phyloP scores from a whole-genome alignment of 148 eudicot species.

The Camellia lanceoleosa region DNA sequence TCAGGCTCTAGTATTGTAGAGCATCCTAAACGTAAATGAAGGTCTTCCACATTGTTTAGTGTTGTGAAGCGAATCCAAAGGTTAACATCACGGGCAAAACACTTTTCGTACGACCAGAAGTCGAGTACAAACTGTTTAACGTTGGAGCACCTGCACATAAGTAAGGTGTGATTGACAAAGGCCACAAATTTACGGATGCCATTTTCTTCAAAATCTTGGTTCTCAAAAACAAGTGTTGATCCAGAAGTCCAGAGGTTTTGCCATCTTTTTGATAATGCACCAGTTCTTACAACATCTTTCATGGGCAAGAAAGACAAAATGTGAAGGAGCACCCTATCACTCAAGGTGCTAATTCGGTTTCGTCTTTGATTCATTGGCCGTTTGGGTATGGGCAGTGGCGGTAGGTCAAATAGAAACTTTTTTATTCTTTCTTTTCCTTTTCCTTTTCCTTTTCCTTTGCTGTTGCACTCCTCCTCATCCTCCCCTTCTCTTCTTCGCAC shows the following conservation, averaged over 20 bases:
- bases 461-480: neutral
- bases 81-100: neutral
- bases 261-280: neutral
- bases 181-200: neutral
- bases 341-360: neutral
- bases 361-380: neutral
- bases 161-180: neutral
- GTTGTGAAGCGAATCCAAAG: neutral
- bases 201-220: no score
- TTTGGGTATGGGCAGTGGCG: neutral
- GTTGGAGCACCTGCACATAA: neutral
- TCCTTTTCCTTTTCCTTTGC: neutral
- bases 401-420: neutral
- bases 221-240: neutral
- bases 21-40: neutral
- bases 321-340: neutral
- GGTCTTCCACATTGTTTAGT: neutral
- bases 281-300: neutral
- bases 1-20: neutral
- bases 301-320: slow-evolving; percentile 2
- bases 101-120: neutral
- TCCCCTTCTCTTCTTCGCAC: neutral
- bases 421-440: neutral
- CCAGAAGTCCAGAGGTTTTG: neutral
- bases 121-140: neutral